A percentile compares a stretch with the other conserved stretches of the same genome.
phyloP scores from a whole-genome alignment of 2,329 filamentous ascomycete species.

The Colletotrichum sp. region DNA sequence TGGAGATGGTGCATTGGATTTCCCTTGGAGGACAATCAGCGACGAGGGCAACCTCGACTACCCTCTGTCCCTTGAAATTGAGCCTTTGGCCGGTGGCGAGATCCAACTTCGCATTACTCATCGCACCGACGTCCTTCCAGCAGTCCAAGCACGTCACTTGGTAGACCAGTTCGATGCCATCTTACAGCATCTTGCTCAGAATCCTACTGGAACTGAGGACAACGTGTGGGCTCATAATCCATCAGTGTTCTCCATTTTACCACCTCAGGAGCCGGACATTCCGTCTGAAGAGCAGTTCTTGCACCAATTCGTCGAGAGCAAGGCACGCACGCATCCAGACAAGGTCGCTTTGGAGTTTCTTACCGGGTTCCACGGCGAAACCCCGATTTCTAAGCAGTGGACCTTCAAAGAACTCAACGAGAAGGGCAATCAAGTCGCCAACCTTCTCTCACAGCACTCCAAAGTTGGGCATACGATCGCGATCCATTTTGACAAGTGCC shows the following conservation, averaged over 20 bases:
- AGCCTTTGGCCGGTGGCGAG: slow-evolving; percentile 52
- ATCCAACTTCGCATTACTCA: slow-evolving; percentile 72
- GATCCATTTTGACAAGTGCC: slow-evolving; percentile 84
- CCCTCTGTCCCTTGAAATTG: slow-evolving; percentile 79
- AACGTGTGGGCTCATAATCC: slow-evolving; percentile 36
- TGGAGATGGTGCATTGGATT: slow-evolving; percentile 23
- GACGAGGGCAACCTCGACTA: slow-evolving; percentile 80
- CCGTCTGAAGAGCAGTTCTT: slow-evolving; percentile 64
- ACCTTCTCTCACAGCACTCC: slow-evolving; percentile 60
- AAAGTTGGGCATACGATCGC: slow-evolving; percentile 68
- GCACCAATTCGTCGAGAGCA: slow-evolving; percentile 79
- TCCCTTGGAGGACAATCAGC: slow-evolving; percentile 63
- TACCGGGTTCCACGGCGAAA: slow-evolving; percentile 52
- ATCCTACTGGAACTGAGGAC: slow-evolving; percentile 45
- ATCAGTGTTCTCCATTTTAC: slow-evolving; percentile 67
- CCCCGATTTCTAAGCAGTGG: slow-evolving; percentile 63
- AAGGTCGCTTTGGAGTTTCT: slow-evolving; percentile 79
- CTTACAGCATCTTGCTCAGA: slow-evolving; percentile 62
- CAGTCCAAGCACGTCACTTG: slow-evolving; percentile 69
- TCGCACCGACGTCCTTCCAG: slow-evolving; percentile 67
- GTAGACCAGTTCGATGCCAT: slow-evolving; percentile 74
- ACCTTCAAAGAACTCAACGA: slow-evolving; percentile 75
- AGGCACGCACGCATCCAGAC: slow-evolving; percentile 59
- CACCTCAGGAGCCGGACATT: slow-evolving; percentile 63
- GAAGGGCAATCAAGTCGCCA: slow-evolving; percentile 75